Evolutionary conservation across 2,329 filamentous ascomycete genomes (phyloP).

Genomic region (Colletotrichum trifolii): DNA sequence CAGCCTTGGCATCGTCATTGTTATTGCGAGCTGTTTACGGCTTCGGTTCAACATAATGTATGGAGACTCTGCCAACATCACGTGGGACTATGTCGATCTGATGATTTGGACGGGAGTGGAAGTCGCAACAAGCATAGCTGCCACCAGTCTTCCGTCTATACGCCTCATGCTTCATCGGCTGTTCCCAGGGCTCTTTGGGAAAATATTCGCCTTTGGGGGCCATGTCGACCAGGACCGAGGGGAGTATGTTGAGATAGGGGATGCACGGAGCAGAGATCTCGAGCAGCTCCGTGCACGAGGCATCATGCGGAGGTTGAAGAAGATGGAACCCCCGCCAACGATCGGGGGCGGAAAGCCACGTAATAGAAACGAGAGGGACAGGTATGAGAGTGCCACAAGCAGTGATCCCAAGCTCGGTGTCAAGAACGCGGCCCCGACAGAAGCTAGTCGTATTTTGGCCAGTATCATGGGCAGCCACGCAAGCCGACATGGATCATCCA

Average conservation of each 20-base stretch:
- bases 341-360: constrained; percentile 14
- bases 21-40: constrained; percentile 48
- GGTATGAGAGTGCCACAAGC: background rate
- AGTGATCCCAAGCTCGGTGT: background rate
- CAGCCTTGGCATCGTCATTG: constrained; percentile 53
- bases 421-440: background rate
- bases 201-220: constrained; percentile 23
- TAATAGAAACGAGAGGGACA: background rate
- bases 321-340: background rate
- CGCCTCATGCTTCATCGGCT: constrained; percentile 42
- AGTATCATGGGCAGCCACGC: constrained; percentile 17
- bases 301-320: background rate
- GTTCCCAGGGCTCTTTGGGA: constrained; percentile 8
- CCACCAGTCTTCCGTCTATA: constrained; percentile 54
- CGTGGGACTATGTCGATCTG: constrained; percentile 53
- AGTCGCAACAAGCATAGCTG: constrained; percentile 51
- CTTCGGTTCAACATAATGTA: constrained; percentile 48
- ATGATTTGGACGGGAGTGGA: constrained; percentile 56
- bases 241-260: constrained; percentile 5
- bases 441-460: constrained; percentile 19
- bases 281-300: background rate
- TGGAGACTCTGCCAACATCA: constrained; percentile 47
- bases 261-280: background rate
- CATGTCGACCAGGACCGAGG: constrained; percentile 21
- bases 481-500: background rate